Percentiles rank a stretch among this genome's conserved stretches.
These are phyloP conservation scores for Scheffersomyces amazonensis DNA, from an alignment of 805 yeast genomes.

Conservation along the genomic window DNA sequence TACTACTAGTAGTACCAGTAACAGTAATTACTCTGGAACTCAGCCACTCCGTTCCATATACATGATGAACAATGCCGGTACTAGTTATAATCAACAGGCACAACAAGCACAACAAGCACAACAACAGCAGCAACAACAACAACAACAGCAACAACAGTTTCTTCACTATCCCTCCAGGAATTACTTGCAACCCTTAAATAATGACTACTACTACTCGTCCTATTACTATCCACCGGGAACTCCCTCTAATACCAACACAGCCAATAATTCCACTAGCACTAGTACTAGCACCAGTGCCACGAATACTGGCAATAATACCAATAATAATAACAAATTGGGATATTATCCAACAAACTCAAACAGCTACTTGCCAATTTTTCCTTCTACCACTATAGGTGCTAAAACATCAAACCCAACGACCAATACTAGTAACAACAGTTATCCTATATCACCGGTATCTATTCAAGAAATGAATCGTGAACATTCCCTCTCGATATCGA, in stretches of 20 bases:
- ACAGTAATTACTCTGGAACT: too few species aligned
- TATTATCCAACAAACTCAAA: neutral
- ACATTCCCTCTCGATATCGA: slow-evolving; percentile 1
- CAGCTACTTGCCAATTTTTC: slow-evolving; percentile 1
- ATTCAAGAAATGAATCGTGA: slow-evolving; percentile 7
- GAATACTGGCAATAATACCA: neutral
- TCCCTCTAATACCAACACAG: neutral
- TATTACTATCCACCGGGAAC: neutral
- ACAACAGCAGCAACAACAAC: neutral
- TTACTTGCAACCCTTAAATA: neutral
- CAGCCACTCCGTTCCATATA: too few species aligned
- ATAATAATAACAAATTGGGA: neutral
- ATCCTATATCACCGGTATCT: slow-evolving; percentile 6
- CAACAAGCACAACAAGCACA: neutral
- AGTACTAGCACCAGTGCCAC: too few species aligned
- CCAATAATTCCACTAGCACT: too few species aligned
- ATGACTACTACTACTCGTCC: neutral
- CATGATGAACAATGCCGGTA: too few species aligned
- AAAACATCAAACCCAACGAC: slow-evolving; percentile 6
- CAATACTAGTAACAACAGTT: neutral
- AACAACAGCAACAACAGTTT: neutral
- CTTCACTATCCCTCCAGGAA: neutral
- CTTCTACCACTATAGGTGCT: slow-evolving; percentile 1
- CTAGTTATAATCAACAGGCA: too few species aligned
- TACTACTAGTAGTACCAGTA: too few species aligned